phyloP scores from a whole-genome alignment of 805 yeast genomes.

The Vanderwaltozyma tropicalis region DNA sequence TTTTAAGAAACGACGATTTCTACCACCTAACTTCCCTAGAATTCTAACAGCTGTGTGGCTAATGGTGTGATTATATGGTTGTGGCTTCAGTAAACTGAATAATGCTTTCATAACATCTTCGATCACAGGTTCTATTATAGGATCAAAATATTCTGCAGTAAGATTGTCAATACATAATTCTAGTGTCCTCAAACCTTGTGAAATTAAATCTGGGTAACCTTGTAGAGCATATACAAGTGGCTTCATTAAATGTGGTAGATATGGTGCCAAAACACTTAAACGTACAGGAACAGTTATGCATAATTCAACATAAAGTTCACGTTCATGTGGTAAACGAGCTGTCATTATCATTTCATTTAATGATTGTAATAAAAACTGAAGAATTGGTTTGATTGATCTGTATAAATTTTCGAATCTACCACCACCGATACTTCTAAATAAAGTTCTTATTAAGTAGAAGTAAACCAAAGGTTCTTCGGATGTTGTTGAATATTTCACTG shows the following conservation, averaged over 20 bases:
- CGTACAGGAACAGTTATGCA: slow-evolving; percentile 95
- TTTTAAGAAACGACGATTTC: slow-evolving; percentile 76
- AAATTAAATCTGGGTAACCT: slow-evolving; percentile 82
- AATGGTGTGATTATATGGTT: slow-evolving; percentile 90
- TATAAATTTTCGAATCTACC: slow-evolving; percentile 90
- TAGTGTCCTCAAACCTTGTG: slow-evolving; percentile 88
- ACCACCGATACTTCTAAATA: slow-evolving; percentile 92
- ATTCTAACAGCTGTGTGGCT: slow-evolving; percentile 91
- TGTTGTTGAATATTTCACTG: slow-evolving; percentile 66
- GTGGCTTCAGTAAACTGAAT: slow-evolving; percentile 83
- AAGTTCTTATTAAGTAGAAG: slow-evolving; percentile 75
- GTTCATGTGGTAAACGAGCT: slow-evolving; percentile 79
- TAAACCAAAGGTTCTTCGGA: slow-evolving; percentile 88
- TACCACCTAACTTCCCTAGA: slow-evolving; percentile 90
- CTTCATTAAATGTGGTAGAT: slow-evolving; percentile 73
- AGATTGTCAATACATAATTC: slow-evolving; percentile 93
- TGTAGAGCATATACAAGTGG: slow-evolving; percentile 87
- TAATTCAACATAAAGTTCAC: slow-evolving; percentile 88
- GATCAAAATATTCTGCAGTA: slow-evolving; percentile 94
- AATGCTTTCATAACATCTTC: slow-evolving; percentile 89
- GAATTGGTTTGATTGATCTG: slow-evolving; percentile 82
- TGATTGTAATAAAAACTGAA: slow-evolving; percentile 79
- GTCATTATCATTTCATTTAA: slow-evolving; percentile 73
- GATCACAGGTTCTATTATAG: slow-evolving; percentile 91
- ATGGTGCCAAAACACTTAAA: slow-evolving; percentile 87